phyloP scores from a whole-genome alignment of 2,329 filamentous ascomycete species.

The Ustulina deusta region DNA sequence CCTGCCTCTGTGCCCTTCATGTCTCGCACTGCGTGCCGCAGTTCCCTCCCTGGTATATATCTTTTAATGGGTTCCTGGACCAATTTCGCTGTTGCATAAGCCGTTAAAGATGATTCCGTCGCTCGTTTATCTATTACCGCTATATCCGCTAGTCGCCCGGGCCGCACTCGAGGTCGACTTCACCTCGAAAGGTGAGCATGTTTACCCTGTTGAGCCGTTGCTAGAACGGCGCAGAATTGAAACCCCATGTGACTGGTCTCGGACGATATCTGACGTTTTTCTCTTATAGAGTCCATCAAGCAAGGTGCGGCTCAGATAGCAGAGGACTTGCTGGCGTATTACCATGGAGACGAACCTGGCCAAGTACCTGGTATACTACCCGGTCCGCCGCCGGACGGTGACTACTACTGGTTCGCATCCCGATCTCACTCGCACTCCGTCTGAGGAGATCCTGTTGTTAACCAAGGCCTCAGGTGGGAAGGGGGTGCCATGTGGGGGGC shows the following conservation, averaged over 20 bases:
- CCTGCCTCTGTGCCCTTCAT: constrained; percentile 7
- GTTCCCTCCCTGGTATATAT: neutral
- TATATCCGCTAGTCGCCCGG: constrained; percentile 44
- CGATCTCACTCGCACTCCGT: constrained; percentile 1
- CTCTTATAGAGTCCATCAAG: constrained; percentile 46
- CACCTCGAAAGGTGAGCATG: constrained; percentile 43
- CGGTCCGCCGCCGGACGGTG: constrained; percentile 46
- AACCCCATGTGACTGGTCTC: neutral
- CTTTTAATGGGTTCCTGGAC: constrained; percentile 2
- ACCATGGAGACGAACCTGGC: constrained; percentile 53
- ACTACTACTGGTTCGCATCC: constrained; percentile 48
- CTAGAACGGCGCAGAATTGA: neutral
- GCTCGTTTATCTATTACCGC: constrained; percentile 41
- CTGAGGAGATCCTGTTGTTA: constrained; percentile 10
- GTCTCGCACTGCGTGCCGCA: neutral
- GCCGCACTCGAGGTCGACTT: constrained; percentile 49
- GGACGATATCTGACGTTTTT: constrained; percentile 5
- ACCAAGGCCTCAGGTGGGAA: constrained; percentile 62
- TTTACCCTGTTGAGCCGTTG: neutral
- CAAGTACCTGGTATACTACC: constrained; percentile 55
- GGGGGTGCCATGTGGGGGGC: constrained; percentile 64
- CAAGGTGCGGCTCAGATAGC: constrained; percentile 46
- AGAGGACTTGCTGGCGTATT: constrained; percentile 47
- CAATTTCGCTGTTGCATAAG: constrained; percentile 7
- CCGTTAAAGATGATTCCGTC: constrained; percentile 40